Base-by-base conservation (phyloP, 2,329 filamentous ascomycete species). In the Thielaviopsis musarum region DNA sequence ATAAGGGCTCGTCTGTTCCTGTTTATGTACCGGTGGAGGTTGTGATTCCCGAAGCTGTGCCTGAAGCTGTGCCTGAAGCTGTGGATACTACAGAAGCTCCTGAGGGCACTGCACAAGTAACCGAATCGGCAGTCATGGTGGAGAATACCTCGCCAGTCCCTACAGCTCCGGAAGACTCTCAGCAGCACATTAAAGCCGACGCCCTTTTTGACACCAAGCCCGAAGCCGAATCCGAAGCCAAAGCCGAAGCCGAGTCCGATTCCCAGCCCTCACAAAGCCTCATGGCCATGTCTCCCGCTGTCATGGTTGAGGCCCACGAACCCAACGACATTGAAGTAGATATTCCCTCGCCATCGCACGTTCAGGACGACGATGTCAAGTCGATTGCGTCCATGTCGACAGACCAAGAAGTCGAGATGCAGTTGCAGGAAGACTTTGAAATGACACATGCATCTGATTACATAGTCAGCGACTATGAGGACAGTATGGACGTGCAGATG, bases 111-210 rank as follows among this genome's bases (percentile, higher is more conserved):
- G 48, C 38, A 2, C 53, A 57, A 9, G 58, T 72, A 71, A 54
- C 70, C 70, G n/a, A 71, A n/a, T 12, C 19, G 2, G 15, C n/a
- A 10, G 45, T 19, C 17, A 10, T 19, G 17, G n/a, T 19, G 45
- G 17, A 49, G n/a, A n/a, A 21, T 7, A 13, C 19, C 17, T 49
- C 45, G 6, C n/a, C 45, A n/a, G 5, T 21, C 2, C 45, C 45
- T 2, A n/a, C 19, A n/a, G 2, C 45, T 10, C n/a, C 45, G 5
- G n/a, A 49, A 10, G 45, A 49, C 30, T 34, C 30, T 34, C 30
- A 34, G 30, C 30, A 34, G 30, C 26, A 28, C 41, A 6, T n/a
- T 21, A n/a, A 49, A 45, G 38, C 13, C 38, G 17, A 45, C 15
- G 15, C n/a, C 3, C 10, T 10, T 49, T 2, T 49, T 21, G n/a